Base-by-base conservation (phyloP, 495 filamentous ascomycete species). In the Achaetomiella virescens region DNA sequence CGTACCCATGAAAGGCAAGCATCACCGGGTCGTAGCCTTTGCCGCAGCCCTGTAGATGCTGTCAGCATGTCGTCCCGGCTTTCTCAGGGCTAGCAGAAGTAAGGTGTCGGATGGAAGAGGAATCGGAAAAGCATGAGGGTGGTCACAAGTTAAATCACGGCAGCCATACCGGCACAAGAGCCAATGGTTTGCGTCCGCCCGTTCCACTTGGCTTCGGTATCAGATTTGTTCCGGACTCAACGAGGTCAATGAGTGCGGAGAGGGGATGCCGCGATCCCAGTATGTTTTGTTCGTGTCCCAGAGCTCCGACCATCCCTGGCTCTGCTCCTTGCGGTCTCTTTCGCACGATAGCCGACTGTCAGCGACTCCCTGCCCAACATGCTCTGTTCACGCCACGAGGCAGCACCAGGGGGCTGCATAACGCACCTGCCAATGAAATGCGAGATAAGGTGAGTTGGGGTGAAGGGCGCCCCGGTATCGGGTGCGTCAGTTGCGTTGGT, bases 181-280 rank as follows among this genome's bases (percentile, higher is more conserved):
- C 52, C 15, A 15, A 40, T 15, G 31, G 52, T 22, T 33, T 42
- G 33, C 43, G 43, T 9, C 18, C 52, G 29, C 14, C 6, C 10
- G 14, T 9, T 18, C 15, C 9, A 9, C 14, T 15, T 1, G 41
- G 20, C 7, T 17, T 12, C 11, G 31, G 35, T 4, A 55, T 40
- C 42, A 38, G 9, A 10, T 37, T 18, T 7, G 10, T 6, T 2
- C 8, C 4, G 2, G 66, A 53, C 47, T 74, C 74, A 9, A 78
- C n/a, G 18, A 72, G 48, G 54, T 78, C 72, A 25, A 75, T 59
- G 24, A 78, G 57, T 0, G 74, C 74, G 6, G 73, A 70, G 74
- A 78, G 0, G 74, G 68, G 22, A 66, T 68, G 0, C 72, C 74
- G 12, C 74, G 54, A 40, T 78, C 74, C 75, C 74, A 78, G 15